Percentiles rank a stretch among this genome's conserved stretches.
Conservation (phyloP, 2,329 filamentous ascomycete genomes). For the Decorospora gaudefroyi region DNA sequence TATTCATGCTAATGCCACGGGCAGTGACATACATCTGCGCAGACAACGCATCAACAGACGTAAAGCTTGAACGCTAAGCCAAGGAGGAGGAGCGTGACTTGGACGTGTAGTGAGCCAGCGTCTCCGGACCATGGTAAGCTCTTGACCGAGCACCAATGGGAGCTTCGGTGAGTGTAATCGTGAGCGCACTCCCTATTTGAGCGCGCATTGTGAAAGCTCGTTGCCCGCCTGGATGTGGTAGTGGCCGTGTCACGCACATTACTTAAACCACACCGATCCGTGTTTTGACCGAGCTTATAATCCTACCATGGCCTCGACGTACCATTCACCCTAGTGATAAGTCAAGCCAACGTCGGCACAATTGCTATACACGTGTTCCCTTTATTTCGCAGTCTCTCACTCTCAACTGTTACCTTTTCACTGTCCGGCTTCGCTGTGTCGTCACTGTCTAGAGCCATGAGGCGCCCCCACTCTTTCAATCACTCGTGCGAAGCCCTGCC, state of each 20-base stretch:
- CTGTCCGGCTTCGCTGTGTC: conserved; percentile 1
- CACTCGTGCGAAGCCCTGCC: not conserved
- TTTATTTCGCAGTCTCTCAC: not conserved
- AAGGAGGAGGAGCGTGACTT: not conserved
- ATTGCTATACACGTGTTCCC: not conserved
- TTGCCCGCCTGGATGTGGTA: not conserved
- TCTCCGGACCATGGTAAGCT: conserved; percentile 1
- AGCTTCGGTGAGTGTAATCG: conserved; percentile 3
- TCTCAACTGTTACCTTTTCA: not conserved
- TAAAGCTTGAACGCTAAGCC: not conserved
- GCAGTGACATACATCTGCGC: conserved; percentile 42
- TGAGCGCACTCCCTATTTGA: not conserved
- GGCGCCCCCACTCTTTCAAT: not conserved
- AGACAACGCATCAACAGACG: conserved; percentile 31
- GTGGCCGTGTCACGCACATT: not conserved
- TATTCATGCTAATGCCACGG: conserved; percentile 13
- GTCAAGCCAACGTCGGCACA: too few species aligned
- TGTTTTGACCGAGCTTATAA: not conserved
- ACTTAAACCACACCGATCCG: not conserved
- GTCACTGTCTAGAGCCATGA: not conserved
- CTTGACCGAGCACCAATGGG: not conserved
- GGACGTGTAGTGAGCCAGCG: not conserved
- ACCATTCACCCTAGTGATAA: not conserved
- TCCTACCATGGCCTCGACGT: not conserved
- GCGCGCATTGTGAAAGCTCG: not conserved